Evolutionary conservation across 495 filamentous ascomycete genomes (phyloP), one percentile per base, ranked within the genome.

Genomic region (Xylaria nigripes): DNA sequence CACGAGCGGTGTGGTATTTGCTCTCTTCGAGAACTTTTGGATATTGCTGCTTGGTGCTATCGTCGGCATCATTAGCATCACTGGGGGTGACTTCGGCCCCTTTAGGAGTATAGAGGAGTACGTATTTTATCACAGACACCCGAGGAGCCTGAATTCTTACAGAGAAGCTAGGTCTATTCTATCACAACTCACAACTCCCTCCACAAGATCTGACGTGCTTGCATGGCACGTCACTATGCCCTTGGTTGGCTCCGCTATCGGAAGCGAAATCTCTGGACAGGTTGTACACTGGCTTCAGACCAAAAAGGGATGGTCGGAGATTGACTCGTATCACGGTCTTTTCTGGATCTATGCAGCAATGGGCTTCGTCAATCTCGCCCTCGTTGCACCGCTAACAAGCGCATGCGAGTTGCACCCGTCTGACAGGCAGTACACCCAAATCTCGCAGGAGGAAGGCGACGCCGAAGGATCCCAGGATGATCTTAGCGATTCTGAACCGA

Each of bases 41-140:
- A 65, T 86, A 7, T 69, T 92, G 48, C 72, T 94, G 6, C 59
- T 76, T 6, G 89, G 87, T 2, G 87, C 87, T 5, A 78, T 94
- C 29, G 61, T 93, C 43, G 89, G 89, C 16, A 86, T 94, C 42
- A 89, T 93, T 48, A 90, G 86, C 70, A 85, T 88, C 45, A 85
- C 84, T 69, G 86, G 86, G 5, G 87, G 84, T 59, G 86, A 90
- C 61, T 88, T 89, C 49, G 86, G 86, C 0, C 87, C 87, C 0
- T 94, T 93, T 68, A 79, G 86, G 44, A 88, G 88, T 21, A 80
- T 92, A n/a, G 89, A 95, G 63, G 89, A 93, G 69, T 70, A 49
- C 46, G 64, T 62, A 10, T 15, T 42, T 7, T 50, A 34, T 16
- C 44, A 10, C 13, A 18, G 2, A 16, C 27, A 54, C 2, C 6